Evolutionary conservation across 2,329 filamentous ascomycete species (phyloP), one percentile per base, ranked within the genome.

Genomic region (Periconia sp.): DNA sequence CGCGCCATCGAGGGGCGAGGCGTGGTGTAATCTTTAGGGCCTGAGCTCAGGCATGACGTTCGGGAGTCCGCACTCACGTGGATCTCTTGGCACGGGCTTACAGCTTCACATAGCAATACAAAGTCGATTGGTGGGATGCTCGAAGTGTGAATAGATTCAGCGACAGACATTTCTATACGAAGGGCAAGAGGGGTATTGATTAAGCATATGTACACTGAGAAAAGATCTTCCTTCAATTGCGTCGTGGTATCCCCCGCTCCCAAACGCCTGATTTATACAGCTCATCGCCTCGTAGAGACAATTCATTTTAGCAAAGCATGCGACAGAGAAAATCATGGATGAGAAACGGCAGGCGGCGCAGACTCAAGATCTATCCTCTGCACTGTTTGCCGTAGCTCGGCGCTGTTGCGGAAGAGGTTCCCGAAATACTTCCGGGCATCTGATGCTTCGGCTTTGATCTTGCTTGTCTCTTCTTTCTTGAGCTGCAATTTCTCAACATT

Each of bases 371-470:
- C 78, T 17, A 81, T 75, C 17, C 73, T 60, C 53, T 74, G 68
- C n/a, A 81, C 78, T 24, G 73, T 71, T 34, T 70, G 68, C 36
- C 68, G 69, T 39, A 81, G 70, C 41, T 79, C 76, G 17, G 69
- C 70, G 46, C 74, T 77, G 56, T 85, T 79, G 47, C 87, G 81
- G 38, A 94, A 84, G 13, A 99, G 79, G 61, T 95, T 94, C 38
- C 83, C 77, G 69, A 99, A 99, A 74, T 95, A 97, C 71, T 92
- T 95, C 54, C 83, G 78, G 5, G 94, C 94, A 22, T 89, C 85
- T 65, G 95, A 87, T 63, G 89, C 94, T 73, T 97, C 92, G 23
- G 77, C 78, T 69, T 86, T 86, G 48, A 89, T 81, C 74, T 94
- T 95, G 64, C 82, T 78, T 7, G 90, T 94, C 65, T 96, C 88